These are phyloP conservation scores for Neonothopanus nambi DNA, from an alignment of 1,284 basidiomycete genomes.

Conservation along the genomic window DNA sequence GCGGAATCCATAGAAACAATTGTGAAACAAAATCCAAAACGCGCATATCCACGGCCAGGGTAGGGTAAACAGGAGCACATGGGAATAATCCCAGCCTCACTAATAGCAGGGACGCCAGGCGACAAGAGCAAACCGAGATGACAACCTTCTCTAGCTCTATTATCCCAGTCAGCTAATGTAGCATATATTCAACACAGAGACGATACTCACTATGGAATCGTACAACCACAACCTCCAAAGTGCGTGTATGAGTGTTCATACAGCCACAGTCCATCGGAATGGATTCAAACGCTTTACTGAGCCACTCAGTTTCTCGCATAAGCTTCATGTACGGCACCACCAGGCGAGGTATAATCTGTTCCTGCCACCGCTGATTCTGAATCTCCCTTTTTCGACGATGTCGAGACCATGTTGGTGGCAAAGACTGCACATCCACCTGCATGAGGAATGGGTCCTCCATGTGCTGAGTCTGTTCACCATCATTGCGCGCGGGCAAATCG, in stretches of 20 bases:
- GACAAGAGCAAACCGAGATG: conserved; percentile 1
- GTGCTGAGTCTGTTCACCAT: no score
- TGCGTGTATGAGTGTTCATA: background rate
- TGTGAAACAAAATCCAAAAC: conserved; percentile 13
- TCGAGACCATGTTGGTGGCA: no score
- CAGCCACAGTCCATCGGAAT: background rate
- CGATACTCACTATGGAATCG: conserved; percentile 1
- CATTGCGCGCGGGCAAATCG: no score
- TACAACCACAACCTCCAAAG: background rate
- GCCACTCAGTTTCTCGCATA: background rate
- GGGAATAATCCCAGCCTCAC: conserved; percentile 1
- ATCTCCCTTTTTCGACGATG: no score
- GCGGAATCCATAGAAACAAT: conserved; percentile 19
- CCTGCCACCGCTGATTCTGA: background rate
- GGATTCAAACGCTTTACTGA: background rate
- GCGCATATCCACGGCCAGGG: conserved; percentile 3
- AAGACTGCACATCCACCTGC: no score
- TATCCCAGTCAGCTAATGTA: background rate
- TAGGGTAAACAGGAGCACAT: background rate
- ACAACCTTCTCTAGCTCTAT: background rate
- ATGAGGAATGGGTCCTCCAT: no score
- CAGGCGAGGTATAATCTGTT: background rate
- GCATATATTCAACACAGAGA: no score
- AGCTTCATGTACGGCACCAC: conserved; percentile 1
- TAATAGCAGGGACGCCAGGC: conserved; percentile 1